Percentiles rank a stretch among this genome's conserved stretches.
phyloP scores from a whole-genome alignment of 2,329 filamentous ascomycete species.

The Fulvia fulva region DNA sequence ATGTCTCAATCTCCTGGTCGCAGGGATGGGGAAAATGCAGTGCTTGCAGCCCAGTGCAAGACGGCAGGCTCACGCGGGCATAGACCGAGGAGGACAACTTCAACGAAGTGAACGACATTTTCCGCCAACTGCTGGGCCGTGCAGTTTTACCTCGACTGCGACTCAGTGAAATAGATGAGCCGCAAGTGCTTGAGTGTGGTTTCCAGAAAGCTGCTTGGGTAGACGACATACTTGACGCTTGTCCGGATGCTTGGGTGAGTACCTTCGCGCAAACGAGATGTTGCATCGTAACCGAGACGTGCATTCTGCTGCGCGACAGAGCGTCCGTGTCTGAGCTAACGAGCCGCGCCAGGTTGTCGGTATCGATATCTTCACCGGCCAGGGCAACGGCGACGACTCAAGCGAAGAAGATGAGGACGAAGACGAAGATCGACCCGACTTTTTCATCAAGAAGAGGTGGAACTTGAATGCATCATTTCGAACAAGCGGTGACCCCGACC shows the following conservation, averaged over 20 bases:
- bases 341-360: conserved; percentile 26
- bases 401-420: conserved; percentile 23
- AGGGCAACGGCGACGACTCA: conserved; percentile 21
- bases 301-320: not conserved
- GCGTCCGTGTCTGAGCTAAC: conserved; percentile 1
- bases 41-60: not conserved
- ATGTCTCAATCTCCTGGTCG: conserved; percentile 9
- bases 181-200: conserved; percentile 32
- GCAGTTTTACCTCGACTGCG: conserved; percentile 23
- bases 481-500: conserved; percentile 12
- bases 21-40: not conserved
- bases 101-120: conserved; percentile 28
- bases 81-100: conserved; percentile 30
- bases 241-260: conserved; percentile 11
- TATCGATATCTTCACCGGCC: conserved; percentile 32
- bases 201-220: conserved; percentile 34
- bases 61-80: conserved; percentile 5
- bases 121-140: conserved; percentile 25
- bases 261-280: not conserved
- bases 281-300: not conserved
- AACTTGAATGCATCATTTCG: conserved; percentile 34
- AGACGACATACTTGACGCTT: conserved; percentile 34
- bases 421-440: conserved; percentile 20
- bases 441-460: conserved; percentile 30
- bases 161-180: conserved; percentile 22